These are phyloP conservation scores for Podospora didyma DNA, from an alignment of 495 filamentous ascomycete species.

Conservation along the genomic window DNA sequence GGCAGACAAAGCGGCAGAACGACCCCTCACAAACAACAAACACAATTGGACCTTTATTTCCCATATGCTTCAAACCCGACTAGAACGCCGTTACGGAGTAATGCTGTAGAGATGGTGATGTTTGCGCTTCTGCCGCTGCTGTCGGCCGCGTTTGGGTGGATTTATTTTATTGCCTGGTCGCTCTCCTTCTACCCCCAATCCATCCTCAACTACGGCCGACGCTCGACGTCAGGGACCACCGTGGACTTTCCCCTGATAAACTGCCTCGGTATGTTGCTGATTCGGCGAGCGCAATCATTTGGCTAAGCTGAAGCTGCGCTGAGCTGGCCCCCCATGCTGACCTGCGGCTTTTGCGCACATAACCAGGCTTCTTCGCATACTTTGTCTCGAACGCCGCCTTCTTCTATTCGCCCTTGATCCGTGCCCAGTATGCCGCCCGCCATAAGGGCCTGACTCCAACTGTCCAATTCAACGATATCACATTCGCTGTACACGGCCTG, in stretches of 20 bases:
- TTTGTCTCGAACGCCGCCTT: constrained; percentile 67
- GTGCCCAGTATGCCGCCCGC: constrained; percentile 78
- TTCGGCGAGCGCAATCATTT: no score
- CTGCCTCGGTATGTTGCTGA: constrained; percentile 56
- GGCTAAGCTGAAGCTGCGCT: no score
- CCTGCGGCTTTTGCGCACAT: constrained; percentile 16
- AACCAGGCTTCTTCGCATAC: constrained; percentile 71
- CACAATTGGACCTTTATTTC: no score
- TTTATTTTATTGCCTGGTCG: constrained; percentile 72
- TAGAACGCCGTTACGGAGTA: no score
- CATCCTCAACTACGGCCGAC: constrained; percentile 66
- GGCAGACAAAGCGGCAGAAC: no score
- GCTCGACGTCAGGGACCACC: constrained; percentile 75
- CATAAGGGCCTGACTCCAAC: constrained; percentile 70
- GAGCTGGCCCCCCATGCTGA: no score
- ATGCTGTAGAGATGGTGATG: constrained; percentile 1
- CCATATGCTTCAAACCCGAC: no score
- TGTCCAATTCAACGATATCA: constrained; percentile 84
- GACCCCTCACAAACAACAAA: no score
- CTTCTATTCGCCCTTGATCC: constrained; percentile 73
- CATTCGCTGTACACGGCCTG: constrained; percentile 75
- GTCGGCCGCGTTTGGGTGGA: constrained; percentile 54
- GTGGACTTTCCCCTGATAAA: constrained; percentile 87
- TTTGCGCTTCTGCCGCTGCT: constrained; percentile 25
- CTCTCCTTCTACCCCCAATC: constrained; percentile 91